Evolutionary conservation across 2,329 filamentous ascomycete genomes (phyloP).

Genomic region (Aspergillus fumigatus): DNA sequence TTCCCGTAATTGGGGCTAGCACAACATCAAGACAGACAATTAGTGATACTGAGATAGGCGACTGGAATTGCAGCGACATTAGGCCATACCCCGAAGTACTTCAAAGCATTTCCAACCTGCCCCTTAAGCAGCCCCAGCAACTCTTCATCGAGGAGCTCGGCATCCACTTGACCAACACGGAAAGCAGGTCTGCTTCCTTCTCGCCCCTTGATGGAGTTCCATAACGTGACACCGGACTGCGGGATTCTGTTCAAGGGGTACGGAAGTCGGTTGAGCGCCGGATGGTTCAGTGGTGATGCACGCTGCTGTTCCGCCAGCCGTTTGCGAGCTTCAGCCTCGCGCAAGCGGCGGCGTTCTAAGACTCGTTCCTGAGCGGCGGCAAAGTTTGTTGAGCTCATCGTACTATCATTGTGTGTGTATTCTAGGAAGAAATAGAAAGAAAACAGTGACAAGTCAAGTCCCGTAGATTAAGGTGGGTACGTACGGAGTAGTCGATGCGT

Average conservation of each 20-base stretch:
- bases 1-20: slow-evolving; percentile 63
- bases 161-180: slow-evolving; percentile 92
- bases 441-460: slow-evolving; percentile 4
- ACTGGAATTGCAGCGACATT: neutral
- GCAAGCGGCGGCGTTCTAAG: slow-evolving; percentile 70
- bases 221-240: slow-evolving; percentile 46
- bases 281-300: slow-evolving; percentile 49
- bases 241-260: slow-evolving; percentile 58
- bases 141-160: slow-evolving; percentile 91
- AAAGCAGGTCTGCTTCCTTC: slow-evolving; percentile 81
- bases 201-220: slow-evolving; percentile 67
- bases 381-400: slow-evolving; percentile 65
- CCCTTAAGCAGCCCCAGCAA: slow-evolving; percentile 77
- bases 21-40: slow-evolving; percentile 9
- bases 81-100: slow-evolving; percentile 67
- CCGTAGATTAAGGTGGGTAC: slow-evolving; percentile 7
- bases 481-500: neutral
- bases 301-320: slow-evolving; percentile 43
- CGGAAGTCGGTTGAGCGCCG: slow-evolving; percentile 55
- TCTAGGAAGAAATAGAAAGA: neutral
- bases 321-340: slow-evolving; percentile 62
- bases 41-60: neutral
- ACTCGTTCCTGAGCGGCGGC: slow-evolving; percentile 85
- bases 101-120: slow-evolving; percentile 82
- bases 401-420: slow-evolving; percentile 30